Percentiles rank a stretch among this genome's conserved stretches.
phyloP scores from a whole-genome alignment of 805 yeast species.

The Wickerhamiella nectarea region DNA sequence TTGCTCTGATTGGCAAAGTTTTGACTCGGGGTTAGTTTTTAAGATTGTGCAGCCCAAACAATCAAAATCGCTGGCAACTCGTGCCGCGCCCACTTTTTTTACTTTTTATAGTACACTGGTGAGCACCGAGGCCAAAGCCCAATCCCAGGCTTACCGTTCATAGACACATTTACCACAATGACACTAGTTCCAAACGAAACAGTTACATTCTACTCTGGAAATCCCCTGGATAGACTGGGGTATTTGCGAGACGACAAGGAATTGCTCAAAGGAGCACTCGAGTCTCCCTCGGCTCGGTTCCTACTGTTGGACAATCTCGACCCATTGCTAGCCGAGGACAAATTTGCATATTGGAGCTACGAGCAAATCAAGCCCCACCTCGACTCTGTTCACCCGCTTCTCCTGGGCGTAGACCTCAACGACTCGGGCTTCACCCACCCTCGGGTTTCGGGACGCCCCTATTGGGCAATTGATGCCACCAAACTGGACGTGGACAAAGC shows the following conservation, averaged over 20 bases:
- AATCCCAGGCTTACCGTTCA: no score
- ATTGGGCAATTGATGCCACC: conserved; percentile 2
- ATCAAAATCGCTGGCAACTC: no score
- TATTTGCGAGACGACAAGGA: conserved; percentile 44
- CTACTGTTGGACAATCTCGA: conserved; percentile 29
- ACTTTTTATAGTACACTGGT: no score
- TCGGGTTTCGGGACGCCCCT: conserved; percentile 5
- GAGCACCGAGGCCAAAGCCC: no score
- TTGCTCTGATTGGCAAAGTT: no score
- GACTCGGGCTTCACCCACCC: conserved; percentile 1
- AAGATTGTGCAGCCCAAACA: no score
- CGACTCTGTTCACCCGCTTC: neutral
- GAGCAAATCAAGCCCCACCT: neutral
- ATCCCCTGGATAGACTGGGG: conserved; percentile 48
- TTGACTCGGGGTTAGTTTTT: no score
- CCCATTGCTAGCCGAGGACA: conserved; percentile 15
- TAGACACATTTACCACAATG: no score
- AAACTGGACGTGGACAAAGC: conserved; percentile 16
- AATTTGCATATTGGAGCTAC: neutral
- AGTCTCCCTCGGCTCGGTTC: conserved; percentile 37
- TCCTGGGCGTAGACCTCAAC: conserved; percentile 3
- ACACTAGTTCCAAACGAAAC: conserved; percentile 1
- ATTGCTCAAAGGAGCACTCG: conserved; percentile 36
- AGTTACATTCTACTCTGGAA: conserved; percentile 33
- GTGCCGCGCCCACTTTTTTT: no score